Percentiles rank a stretch among this genome's conserved stretches.
Evolutionary conservation across 441 rosid genomes (phyloP).

Genomic region (Gossypium gossypioides): DNA sequence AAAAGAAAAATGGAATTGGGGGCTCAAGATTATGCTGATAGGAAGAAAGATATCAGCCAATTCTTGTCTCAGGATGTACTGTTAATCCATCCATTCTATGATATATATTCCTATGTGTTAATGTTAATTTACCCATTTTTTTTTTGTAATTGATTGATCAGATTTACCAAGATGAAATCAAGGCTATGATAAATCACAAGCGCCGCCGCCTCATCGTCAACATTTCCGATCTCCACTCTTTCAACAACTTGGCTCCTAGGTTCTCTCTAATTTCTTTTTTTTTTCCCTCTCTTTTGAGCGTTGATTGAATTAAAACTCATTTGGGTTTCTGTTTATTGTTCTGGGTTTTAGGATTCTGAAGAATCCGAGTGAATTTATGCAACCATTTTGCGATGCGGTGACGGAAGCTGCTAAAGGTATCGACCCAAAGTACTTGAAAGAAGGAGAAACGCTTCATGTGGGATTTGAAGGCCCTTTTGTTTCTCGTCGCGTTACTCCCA

Average conservation of each 20-base stretch:
- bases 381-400: slow-evolving; percentile 81
- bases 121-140: not conserved
- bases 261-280: slow-evolving; percentile 2
- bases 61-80: slow-evolving; percentile 63
- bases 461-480: slow-evolving; percentile 96
- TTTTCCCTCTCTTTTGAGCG: not conserved
- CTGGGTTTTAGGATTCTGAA: slow-evolving; percentile 48
- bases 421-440: slow-evolving; percentile 68
- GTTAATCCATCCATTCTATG: not conserved
- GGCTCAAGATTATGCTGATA: slow-evolving; percentile 47
- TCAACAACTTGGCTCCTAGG: slow-evolving; percentile 65
- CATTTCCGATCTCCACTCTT: slow-evolving; percentile 75
- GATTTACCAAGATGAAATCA: slow-evolving; percentile 78
- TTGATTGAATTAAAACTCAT: not conserved
- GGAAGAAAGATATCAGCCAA: slow-evolving; percentile 74
- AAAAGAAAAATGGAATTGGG: slow-evolving; percentile 12
- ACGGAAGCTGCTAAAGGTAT: slow-evolving; percentile 67
- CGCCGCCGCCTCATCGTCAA: slow-evolving; percentile 85
- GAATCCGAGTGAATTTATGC: slow-evolving; percentile 81
- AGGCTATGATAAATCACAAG: slow-evolving; percentile 69
- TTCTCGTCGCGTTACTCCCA: slow-evolving; percentile 84
- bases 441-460: slow-evolving; percentile 72
- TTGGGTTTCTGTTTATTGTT: not conserved
- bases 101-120: not conserved
- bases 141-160: slow-evolving; percentile 17